Percentiles rank a stretch among this genome's conserved stretches.
Evolutionary conservation across 352 stramenopile species (phyloP).

Genomic region (Pythium brassicae): DNA sequence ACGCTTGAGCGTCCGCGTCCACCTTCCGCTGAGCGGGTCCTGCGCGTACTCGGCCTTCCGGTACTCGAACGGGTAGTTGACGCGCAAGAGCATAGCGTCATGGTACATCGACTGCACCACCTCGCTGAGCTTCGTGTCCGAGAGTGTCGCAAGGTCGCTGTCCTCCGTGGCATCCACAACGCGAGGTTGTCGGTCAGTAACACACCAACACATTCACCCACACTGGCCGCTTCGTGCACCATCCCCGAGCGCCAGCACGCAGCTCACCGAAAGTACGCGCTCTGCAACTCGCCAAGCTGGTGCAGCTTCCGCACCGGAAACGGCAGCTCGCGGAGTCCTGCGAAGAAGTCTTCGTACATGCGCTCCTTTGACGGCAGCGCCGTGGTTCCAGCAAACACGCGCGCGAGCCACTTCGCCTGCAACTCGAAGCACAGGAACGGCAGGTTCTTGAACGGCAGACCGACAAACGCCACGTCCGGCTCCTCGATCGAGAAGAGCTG

Average conservation of each 20-base stretch:
- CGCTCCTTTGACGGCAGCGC: constrained; percentile 52
- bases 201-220: constrained; percentile 11
- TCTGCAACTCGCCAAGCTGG: constrained; percentile 50
- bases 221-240: constrained; percentile 1
- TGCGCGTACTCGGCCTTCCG: constrained; percentile 49
- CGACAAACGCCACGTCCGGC: constrained; percentile 64
- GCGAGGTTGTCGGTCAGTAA: neutral
- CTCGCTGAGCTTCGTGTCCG: constrained; percentile 32
- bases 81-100: constrained; percentile 49
- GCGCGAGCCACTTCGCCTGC: constrained; percentile 65
- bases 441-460: constrained; percentile 69
- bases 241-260: neutral
- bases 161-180: constrained; percentile 5
- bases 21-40: constrained; percentile 35
- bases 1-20: constrained; percentile 32
- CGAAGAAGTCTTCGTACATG: constrained; percentile 66
- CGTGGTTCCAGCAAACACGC: constrained; percentile 38
- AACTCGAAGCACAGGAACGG: constrained; percentile 80
- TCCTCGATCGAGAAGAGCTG: constrained; percentile 78
- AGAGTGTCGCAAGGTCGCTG: constrained; percentile 36
- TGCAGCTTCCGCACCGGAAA: constrained; percentile 62
- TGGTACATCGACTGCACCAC: constrained; percentile 65
- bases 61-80: constrained; percentile 61
- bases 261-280: constrained; percentile 47
- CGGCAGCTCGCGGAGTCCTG: constrained; percentile 33